Evolutionary conservation across 176 grass and related monocot genomes (phyloP), one percentile per base, ranked within the genome.

Genomic region (Otatea glauca): DNA sequence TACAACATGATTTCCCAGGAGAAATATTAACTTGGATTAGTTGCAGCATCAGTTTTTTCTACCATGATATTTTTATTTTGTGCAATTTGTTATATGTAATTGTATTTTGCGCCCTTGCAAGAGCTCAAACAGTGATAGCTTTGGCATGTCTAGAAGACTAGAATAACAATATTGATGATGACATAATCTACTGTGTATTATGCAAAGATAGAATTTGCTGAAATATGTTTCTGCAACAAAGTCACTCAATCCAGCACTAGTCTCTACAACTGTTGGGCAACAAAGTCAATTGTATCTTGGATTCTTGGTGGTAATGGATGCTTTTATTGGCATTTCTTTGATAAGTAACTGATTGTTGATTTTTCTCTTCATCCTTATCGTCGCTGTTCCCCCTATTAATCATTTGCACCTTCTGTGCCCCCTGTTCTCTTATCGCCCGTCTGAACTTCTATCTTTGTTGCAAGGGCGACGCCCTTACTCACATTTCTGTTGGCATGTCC

Each of bases 21-120:
- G 58, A 65, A 88, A 43, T 53, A n/a, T 72, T 78, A 58, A 48
- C 53, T 53, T 64, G 34, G 60, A 39, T 79, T 61, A 74, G 27
- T 41, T 43, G 24, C 35, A 14, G 2, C 44, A 42, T 61, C 42
- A 50, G 6, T 74, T 32, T 81, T 58, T 9, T 35, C 70, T 62
- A 11, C 14, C 14, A 64, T 48, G 53, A 5, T 51, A 68, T 20
- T 76, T 75, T 74, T 53, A 12, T 66, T 45, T 25, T 0, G 9
- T 72, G 44, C 3, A 14, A 70, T 68, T 25, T 35, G 66, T 43
- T 70, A 13, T 20, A 56, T 9, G 25, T 23, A 11, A 8, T 61
- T 24, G 17, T 64, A 9, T 42, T 42, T 77, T 76, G 29, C 7
- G 0, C 42, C 21, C 4, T 42, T 78, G 65, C 15, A 16, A 73